Evolutionary conservation across 306 rosid genomes (phyloP).

Genomic region (Inga laurina): DNA sequence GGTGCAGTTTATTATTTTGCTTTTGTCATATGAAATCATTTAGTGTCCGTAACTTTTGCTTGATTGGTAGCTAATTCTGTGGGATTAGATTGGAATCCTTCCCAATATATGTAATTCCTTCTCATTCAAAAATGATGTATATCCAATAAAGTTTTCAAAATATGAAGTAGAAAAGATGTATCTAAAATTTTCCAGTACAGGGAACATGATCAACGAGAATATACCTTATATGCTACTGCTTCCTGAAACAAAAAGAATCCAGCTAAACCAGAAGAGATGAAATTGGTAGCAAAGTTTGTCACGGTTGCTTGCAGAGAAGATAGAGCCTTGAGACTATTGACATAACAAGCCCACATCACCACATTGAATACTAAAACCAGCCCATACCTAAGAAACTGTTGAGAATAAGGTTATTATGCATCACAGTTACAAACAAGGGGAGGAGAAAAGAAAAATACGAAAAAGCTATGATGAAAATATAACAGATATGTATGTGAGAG

Average conservation of each 20-base stretch:
- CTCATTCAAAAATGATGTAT: not conserved
- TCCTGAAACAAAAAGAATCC: constrained; percentile 76
- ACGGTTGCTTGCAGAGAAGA: constrained; percentile 90
- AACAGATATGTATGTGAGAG: not conserved
- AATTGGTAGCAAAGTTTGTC: constrained; percentile 88
- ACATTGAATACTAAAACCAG: constrained; percentile 66
- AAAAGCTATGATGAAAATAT: not conserved
- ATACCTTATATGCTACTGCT: constrained; percentile 69
- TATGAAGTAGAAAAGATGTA: not conserved
- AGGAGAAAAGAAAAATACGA: not conserved
- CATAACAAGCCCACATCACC: constrained; percentile 86
- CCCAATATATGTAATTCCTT: not conserved
- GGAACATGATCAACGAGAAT: not conserved
- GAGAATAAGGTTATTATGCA: not conserved
- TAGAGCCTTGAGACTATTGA: constrained; percentile 81
- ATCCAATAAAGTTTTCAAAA: not conserved
- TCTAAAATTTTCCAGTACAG: not conserved
- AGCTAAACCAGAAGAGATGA: constrained; percentile 81
- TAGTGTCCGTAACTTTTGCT: not conserved
- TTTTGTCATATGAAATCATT: not conserved
- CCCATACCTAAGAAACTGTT: constrained; percentile 64
- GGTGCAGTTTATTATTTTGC: not conserved
- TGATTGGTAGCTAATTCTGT: not conserved
- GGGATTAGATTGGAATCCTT: not conserved
- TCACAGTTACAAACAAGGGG: not conserved